Conservation (phyloP, 1,139 yeast species). For the Nakaseomyces kungkrabaensis region DNA sequence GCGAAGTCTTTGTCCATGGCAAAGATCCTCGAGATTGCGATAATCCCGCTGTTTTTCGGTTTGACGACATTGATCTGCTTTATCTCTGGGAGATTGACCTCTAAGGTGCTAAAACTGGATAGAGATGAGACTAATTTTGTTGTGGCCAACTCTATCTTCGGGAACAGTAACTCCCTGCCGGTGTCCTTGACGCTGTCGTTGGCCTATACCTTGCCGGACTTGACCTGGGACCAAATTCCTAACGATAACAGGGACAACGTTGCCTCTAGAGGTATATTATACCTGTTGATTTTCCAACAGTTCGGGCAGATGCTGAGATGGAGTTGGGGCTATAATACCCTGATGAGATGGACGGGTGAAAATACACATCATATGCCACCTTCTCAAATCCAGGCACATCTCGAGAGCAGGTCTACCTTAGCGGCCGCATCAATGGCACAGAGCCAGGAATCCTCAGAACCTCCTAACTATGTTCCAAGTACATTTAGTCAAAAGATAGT, state of each 20-base stretch:
- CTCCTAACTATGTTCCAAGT: background rate
- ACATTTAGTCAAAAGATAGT: slow-evolving; percentile 11
- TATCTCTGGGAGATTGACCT: slow-evolving; percentile 40
- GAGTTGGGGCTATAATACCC: slow-evolving; percentile 74
- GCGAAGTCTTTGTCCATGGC: slow-evolving; percentile 58
- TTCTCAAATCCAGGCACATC: slow-evolving; percentile 17
- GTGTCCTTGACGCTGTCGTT: slow-evolving; percentile 63
- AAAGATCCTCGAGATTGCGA: slow-evolving; percentile 52
- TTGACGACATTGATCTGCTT: slow-evolving; percentile 52
- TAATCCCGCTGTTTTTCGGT: slow-evolving; percentile 58
- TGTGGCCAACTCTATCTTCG: slow-evolving; percentile 76
- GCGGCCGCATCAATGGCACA: background rate
- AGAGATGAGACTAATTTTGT: slow-evolving; percentile 63
- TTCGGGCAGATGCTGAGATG: slow-evolving; percentile 69
- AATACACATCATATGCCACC: slow-evolving; percentile 24
- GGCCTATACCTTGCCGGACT: slow-evolving; percentile 60
- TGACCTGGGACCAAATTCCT: slow-evolving; percentile 62
- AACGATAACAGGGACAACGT: slow-evolving; percentile 55
- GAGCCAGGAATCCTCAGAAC: background rate
- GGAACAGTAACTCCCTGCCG: slow-evolving; percentile 69
- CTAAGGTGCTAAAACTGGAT: slow-evolving; percentile 41
- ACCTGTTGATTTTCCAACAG: slow-evolving; percentile 64
- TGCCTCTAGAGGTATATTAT: slow-evolving; percentile 66
- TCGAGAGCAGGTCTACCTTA: slow-evolving; percentile 3
- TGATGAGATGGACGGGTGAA: slow-evolving; percentile 39